Percentiles rank a stretch among this genome's conserved stretches.
Conservation (phyloP, 139 green algal species). For the Microglena sp. region DNA sequence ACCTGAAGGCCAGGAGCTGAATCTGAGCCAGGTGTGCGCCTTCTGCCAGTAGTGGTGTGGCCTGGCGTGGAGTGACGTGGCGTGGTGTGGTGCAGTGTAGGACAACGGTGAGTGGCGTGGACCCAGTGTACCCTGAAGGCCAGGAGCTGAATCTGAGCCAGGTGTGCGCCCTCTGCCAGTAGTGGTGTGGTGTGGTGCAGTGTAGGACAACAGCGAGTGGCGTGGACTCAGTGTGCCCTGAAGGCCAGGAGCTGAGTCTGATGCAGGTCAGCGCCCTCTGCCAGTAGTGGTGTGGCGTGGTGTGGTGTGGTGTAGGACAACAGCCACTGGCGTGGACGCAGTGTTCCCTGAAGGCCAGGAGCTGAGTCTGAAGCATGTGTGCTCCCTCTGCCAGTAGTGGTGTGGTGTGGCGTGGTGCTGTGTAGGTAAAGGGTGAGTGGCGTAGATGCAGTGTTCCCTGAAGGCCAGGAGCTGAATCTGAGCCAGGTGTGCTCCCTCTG, state of each 20-base stretch:
- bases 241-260: no score
- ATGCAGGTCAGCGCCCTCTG: no score
- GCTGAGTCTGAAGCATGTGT: conserved; percentile 18
- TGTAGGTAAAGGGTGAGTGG: conserved; percentile 25
- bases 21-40: conserved; percentile 12
- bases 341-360: conserved; percentile 16
- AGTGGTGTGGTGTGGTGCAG: no score
- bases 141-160: conserved; percentile 13
- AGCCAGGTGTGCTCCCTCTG: conserved; percentile 14
- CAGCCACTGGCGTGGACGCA: conserved; percentile 27
- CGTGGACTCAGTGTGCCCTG: no score
- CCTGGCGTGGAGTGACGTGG: no score
- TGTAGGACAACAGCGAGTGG: no score
- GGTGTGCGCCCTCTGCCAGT: conserved; percentile 10
- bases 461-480: conserved; percentile 8
- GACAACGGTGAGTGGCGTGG: conserved; percentile 28
- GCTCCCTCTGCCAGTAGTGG: no score
- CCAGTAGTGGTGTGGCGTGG: conserved; percentile 31
- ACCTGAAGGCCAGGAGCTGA: conserved; percentile 11
- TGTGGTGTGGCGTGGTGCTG: no score
- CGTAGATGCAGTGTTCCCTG: conserved; percentile 25
- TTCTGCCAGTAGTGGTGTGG: not conserved
- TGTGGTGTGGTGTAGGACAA: no score
- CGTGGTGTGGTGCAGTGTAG: no score
- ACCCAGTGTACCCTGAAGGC: conserved; percentile 19